These are phyloP conservation scores for Paramecium primaurelia DNA, from an alignment of 73 alveolate genomes.

Conservation along the genomic window DNA sequence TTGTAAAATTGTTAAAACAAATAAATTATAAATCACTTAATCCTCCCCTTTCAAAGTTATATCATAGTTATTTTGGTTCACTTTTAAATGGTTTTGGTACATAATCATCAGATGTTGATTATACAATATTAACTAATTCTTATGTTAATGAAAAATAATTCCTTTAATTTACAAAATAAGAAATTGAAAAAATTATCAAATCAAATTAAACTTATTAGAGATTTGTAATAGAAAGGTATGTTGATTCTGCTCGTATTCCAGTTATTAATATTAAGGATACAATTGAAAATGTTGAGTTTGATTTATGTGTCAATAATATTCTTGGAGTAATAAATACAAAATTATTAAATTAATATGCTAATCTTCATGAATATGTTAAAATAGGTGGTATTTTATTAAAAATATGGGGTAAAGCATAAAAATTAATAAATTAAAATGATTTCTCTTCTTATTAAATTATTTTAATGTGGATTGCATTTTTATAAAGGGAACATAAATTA, in stretches of 20 bases:
- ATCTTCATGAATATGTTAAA: neutral
- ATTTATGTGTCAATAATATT: neutral
- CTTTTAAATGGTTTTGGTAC: slow-evolving; percentile 14
- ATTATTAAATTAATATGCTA: neutral
- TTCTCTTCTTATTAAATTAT: neutral
- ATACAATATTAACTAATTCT: slow-evolving; percentile 10
- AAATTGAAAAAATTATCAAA: neutral
- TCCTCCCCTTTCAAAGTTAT: neutral
- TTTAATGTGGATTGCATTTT: slow-evolving; percentile 36
- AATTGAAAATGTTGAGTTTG: neutral
- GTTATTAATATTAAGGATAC: neutral
- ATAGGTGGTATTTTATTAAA: neutral
- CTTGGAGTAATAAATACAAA: slow-evolving; percentile 13
- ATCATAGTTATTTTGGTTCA: slow-evolving; percentile 20
- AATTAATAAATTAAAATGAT: neutral
- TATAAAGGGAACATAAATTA: neutral
- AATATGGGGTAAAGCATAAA: slow-evolving; percentile 27
- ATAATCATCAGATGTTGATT: slow-evolving; percentile 28
- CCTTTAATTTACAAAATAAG: neutral
- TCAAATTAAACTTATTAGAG: neutral
- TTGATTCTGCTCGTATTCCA: slow-evolving; percentile 20
- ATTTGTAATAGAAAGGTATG: neutral
- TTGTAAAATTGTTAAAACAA: neutral
- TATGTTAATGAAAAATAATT: neutral
- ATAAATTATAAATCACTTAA: neutral